A percentile compares a stretch with the other conserved stretches of the same genome.
Conservation (phyloP, 1,284 basidiomycete genomes). For the Leucoagaricus sp. region DNA sequence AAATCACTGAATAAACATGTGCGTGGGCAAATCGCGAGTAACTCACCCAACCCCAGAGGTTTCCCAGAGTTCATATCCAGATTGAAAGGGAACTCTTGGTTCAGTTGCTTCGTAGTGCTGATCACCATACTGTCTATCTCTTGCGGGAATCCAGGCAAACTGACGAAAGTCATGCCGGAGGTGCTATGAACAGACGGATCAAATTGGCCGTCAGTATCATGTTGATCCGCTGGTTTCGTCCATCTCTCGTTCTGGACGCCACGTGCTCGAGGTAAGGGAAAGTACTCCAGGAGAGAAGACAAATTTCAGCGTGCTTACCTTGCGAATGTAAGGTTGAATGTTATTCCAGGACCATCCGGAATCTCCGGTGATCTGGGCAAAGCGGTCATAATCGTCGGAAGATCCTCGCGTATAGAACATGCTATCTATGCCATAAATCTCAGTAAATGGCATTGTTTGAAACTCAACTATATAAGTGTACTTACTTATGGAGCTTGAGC, state of each 20-base stretch:
- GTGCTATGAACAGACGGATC: constrained; percentile 33
- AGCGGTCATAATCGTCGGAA: constrained; percentile 31
- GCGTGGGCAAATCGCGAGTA: not conserved
- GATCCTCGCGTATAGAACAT: constrained; percentile 36
- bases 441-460: not conserved
- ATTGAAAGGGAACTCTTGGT: constrained; percentile 37
- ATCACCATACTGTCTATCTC: constrained; percentile 35
- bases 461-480: constrained; percentile 1
- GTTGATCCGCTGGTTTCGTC: constrained; percentile 31
- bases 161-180: constrained; percentile 34
- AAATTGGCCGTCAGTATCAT: constrained; percentile 32
- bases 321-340: constrained; percentile 28
- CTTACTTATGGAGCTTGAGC: constrained; percentile 33
- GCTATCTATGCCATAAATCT: constrained; percentile 24
- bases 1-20: not conserved
- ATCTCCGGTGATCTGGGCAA: constrained; percentile 31
- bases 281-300: too few species aligned
- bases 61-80: constrained; percentile 40
- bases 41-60: constrained; percentile 38
- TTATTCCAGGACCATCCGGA: constrained; percentile 36
- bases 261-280: not conserved
- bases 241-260: constrained; percentile 30
- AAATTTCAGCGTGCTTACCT: constrained; percentile 16
- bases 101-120: constrained; percentile 29
- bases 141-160: constrained; percentile 32